Base-by-base conservation (phyloP, 169 alveolate species). In the Amoebophrya sp. region DNA sequence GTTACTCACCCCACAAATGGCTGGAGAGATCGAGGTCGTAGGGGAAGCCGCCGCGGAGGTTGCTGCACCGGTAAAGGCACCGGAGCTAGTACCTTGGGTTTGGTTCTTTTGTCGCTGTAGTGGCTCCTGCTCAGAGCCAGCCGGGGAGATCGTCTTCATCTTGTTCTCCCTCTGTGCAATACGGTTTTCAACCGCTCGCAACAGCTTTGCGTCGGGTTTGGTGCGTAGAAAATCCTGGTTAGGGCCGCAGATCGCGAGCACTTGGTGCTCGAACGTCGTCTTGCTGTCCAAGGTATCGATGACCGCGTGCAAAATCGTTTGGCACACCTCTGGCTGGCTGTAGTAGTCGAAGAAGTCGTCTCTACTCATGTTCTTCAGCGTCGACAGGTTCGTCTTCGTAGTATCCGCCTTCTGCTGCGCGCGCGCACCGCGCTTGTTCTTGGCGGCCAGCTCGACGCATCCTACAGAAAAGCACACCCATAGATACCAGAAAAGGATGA, bases 391-490 rank as follows among this genome's bases (percentile, higher is more conserved):
- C 32, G 83, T n/a, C 32, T 66, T 66, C 83, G 83, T 66, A 2
- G 83, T 66, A 25, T 66, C 83, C 39, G 83, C 83, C 83, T 66
- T 66, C 35, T 66, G 83, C 83, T 66, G 83, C 35, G 83, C 83
- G 83, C 83, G 83, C 83, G 35, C 83, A 25, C 83, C 83, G 83
- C 83, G 83, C 83, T 66, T 66, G 83, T 66, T 66, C 35, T 25
- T 7, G 38, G 83, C 83, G 10, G 83, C 83, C 32, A 66, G 29
- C 7, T 66, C 83, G n/a, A n/a, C n/a, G n/a, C n/a, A n/a, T n/a
- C n/a, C n/a, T n/a, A n/a, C n/a, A n/a, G n/a, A n/a, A n/a, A n/a
- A n/a, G n/a, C n/a, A n/a, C n/a, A n/a, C n/a, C n/a, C n/a, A n/a
- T n/a, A n/a, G n/a, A n/a, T n/a, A n/a, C n/a, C n/a, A n/a, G n/a